Evolutionary conservation across 2,329 filamentous ascomycete genomes (phyloP), one percentile per base, ranked within the genome.

Genomic region (Fusarium robinianum): DNA sequence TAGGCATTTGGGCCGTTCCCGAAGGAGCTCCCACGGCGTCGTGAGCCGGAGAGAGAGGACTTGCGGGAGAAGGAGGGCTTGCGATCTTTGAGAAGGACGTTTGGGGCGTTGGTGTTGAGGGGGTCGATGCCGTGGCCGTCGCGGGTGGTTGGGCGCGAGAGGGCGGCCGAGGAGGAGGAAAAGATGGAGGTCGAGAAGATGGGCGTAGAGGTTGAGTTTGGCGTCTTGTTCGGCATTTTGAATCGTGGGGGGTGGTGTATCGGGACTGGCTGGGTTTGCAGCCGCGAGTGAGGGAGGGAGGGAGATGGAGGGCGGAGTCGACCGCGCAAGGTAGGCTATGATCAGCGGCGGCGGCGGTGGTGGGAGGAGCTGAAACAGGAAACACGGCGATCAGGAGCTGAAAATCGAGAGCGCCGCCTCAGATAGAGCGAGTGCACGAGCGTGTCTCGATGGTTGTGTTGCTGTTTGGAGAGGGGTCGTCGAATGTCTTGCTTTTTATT

Each of bases 1-100:
- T 71, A 61, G 52, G 65, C 62, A 57, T 65, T 64, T 17, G 63
- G 55, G 4, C 57, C 54, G 50, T 64, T 67, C 49, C 72, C 68
- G 45, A 68, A 71, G 35, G 67, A 68, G 45, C 64, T 68, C 39
- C 67, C 65, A 32, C 72, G 67, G 7, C 71, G 67, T 8, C 72
- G 70, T 16, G 73, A 70, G 52, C 69, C 72, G 26, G 75, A 74
- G 48, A 80, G 72, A 29, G 79, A 80, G 7, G 77, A 52, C 60
- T 78, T 80, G 56, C 77, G 78, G 42, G 72, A 69, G 60, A 80
- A 77, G 30, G 78, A 80, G 16, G 71, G 63, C 57, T 76, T 75
- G 67, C 77, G 72, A 55, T 76, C 74, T 63, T 77, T 72, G 64
- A 63, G 60, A 40, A 67, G 53, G 38, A 67, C 47, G 57, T 62